Percentiles rank a stretch among this genome's conserved stretches.
phyloP scores from a whole-genome alignment of 2,329 filamentous ascomycete species.

The Fusarium sp. region DNA sequence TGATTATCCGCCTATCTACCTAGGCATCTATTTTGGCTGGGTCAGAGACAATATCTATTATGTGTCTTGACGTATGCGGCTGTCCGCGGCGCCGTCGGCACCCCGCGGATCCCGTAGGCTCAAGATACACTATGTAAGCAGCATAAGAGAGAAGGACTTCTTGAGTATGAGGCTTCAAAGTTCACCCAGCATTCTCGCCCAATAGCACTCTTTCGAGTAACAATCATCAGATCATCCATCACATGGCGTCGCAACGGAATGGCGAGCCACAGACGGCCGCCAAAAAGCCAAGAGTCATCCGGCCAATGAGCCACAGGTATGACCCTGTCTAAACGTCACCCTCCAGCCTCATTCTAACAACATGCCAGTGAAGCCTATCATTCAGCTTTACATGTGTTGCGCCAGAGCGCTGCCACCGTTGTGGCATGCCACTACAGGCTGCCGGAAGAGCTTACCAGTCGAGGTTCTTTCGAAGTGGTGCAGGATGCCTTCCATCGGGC shows the following conservation, averaged over 20 bases:
- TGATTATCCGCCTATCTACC: not conserved
- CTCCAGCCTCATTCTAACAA: not conserved
- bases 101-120: constrained; percentile 28
- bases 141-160: not conserved
- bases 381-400: constrained; percentile 31
- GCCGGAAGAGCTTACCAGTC: constrained; percentile 10
- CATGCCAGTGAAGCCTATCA: constrained; percentile 31
- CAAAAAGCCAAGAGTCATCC: constrained; percentile 20
- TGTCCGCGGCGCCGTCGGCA: constrained; percentile 22
- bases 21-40: not conserved
- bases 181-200: not conserved
- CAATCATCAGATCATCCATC: not conserved
- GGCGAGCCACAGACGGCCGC: not conserved
- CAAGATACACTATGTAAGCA: not conserved
- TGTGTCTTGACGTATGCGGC: not conserved
- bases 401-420: constrained; percentile 33
- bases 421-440: constrained; percentile 30
- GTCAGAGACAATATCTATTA: not conserved
- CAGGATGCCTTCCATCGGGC: constrained; percentile 20
- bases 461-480: not conserved
- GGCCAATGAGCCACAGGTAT: constrained; percentile 39
- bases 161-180: not conserved
- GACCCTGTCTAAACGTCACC: not conserved
- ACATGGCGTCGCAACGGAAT: constrained; percentile 19
- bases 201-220: not conserved